phyloP scores from a whole-genome alignment of 2,329 filamentous ascomycete species.

The Neopestalotiopsis clavispora region DNA sequence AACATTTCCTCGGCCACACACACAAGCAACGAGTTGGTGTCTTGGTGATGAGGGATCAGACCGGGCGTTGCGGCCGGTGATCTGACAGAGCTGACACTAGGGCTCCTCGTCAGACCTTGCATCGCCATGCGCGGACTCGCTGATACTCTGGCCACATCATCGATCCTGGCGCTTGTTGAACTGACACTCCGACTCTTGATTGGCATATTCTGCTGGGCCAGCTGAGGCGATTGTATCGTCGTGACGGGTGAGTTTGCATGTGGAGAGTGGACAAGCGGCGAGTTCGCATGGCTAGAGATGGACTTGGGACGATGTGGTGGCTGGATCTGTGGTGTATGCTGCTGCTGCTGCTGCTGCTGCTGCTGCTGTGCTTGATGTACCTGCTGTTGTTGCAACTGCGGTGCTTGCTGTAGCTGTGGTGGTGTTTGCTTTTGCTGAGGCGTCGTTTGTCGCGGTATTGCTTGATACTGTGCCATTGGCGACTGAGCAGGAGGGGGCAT shows the following conservation, averaged over 20 bases:
- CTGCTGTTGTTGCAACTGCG: slow-evolving; percentile 25
- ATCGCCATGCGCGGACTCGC: slow-evolving; percentile 36
- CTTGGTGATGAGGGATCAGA: slow-evolving; percentile 48
- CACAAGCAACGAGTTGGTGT: slow-evolving; percentile 65
- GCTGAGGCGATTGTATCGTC: slow-evolving; percentile 33
- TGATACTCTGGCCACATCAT: slow-evolving; percentile 33
- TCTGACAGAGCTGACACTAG: slow-evolving; percentile 38
- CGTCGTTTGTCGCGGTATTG: slow-evolving; percentile 47
- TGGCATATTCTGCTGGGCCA: slow-evolving; percentile 27
- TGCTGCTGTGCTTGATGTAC: slow-evolving; percentile 3
- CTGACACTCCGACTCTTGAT: slow-evolving; percentile 28
- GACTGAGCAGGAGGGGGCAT: slow-evolving; percentile 32
- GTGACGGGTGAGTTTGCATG: slow-evolving; percentile 24
- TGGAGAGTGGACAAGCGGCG: slow-evolving; percentile 9
- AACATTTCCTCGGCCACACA: slow-evolving; percentile 80
- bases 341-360: slow-evolving; percentile 3
- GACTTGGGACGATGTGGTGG: slow-evolving; percentile 5
- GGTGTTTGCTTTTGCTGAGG: slow-evolving; percentile 24
- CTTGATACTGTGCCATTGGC: slow-evolving; percentile 38
- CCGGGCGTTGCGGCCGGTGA: slow-evolving; percentile 37
- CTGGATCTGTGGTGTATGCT: not conserved
- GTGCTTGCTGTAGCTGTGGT: slow-evolving; percentile 18
- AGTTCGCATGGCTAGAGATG: slow-evolving; percentile 12
- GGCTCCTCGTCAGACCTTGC: slow-evolving; percentile 34
- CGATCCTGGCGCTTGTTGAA: slow-evolving; percentile 27